phyloP scores from a whole-genome alignment of 2,329 filamentous ascomycete genomes.

The Lachnellula arida region DNA sequence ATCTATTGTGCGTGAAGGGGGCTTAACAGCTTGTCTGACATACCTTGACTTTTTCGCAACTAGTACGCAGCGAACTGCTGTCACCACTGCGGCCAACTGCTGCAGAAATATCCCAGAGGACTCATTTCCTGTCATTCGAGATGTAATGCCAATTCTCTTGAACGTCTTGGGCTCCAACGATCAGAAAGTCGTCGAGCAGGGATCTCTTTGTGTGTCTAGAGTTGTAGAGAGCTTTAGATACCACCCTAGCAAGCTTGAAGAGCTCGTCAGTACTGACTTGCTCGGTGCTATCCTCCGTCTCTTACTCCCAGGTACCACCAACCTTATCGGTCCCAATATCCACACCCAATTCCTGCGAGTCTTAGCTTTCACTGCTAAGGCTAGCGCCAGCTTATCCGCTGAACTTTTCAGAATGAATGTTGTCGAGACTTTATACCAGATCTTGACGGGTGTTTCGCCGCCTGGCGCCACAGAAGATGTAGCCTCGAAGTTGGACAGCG shows the following conservation, averaged over 20 bases:
- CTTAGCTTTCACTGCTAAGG: slow-evolving; percentile 81
- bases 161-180: slow-evolving; percentile 89
- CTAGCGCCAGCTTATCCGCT: slow-evolving; percentile 79
- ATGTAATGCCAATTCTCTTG: slow-evolving; percentile 94
- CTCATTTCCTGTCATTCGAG: slow-evolving; percentile 83
- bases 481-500: slow-evolving; percentile 85
- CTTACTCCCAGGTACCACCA: slow-evolving; percentile 88
- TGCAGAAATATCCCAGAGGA: slow-evolving; percentile 95
- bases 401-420: slow-evolving; percentile 95
- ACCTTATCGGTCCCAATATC: slow-evolving; percentile 87
- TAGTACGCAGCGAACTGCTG: slow-evolving; percentile 91
- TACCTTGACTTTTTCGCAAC: slow-evolving; percentile 98
- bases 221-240: slow-evolving; percentile 97
- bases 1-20: slow-evolving; percentile 92
- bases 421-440: slow-evolving; percentile 96
- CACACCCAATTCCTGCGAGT: slow-evolving; percentile 96
- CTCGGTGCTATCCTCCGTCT: slow-evolving; percentile 81
- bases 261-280: slow-evolving; percentile 83
- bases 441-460: slow-evolving; percentile 90
- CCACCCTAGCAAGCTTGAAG: slow-evolving; percentile 80
- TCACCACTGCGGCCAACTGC: slow-evolving; percentile 96
- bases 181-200: slow-evolving; percentile 94
- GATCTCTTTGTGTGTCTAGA: slow-evolving; percentile 88
- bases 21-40: slow-evolving; percentile 88
- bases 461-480: slow-evolving; percentile 73